Evolutionary conservation across 2,329 filamentous ascomycete genomes (phyloP).

Genomic region (Emergomyces africanus): DNA sequence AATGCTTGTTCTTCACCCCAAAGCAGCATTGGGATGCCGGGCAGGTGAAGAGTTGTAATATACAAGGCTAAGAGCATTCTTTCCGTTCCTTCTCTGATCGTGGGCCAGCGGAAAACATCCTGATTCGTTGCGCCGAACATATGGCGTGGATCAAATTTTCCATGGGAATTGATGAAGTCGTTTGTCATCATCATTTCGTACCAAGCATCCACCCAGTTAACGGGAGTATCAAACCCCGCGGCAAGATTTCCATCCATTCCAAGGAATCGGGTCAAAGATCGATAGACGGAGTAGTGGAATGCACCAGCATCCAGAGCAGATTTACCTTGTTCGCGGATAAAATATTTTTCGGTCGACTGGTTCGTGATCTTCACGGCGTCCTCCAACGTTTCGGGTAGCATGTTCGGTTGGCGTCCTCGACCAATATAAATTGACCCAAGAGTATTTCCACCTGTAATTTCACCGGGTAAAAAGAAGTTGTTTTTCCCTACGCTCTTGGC

Average conservation of each 20-base stretch:
- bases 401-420: conserved; percentile 45
- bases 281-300: conserved; percentile 53
- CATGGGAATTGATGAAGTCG: conserved; percentile 47
- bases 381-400: conserved; percentile 36
- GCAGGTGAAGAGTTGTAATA: conserved; percentile 46
- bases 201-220: conserved; percentile 45
- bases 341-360: conserved; percentile 30
- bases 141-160: conserved; percentile 50
- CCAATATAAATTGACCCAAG: conserved; percentile 51
- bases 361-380: conserved; percentile 39
- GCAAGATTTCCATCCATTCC: conserved; percentile 46
- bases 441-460: conserved; percentile 50
- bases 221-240: conserved; percentile 40
- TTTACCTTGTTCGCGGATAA: conserved; percentile 40
- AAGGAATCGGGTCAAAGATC: conserved; percentile 48
- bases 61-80: conserved; percentile 46
- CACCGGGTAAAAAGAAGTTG: conserved; percentile 53
- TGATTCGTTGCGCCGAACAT: conserved; percentile 54
- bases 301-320: conserved; percentile 47
- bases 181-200: conserved; percentile 45
- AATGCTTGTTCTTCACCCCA: conserved; percentile 57
- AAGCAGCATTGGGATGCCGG: conserved; percentile 46
- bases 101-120: conserved; percentile 53
- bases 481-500: conserved; percentile 44
- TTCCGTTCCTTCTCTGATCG: conserved; percentile 44